phyloP scores from a whole-genome alignment of 176 grass and related monocot genomes.

The Themeda triandra region DNA sequence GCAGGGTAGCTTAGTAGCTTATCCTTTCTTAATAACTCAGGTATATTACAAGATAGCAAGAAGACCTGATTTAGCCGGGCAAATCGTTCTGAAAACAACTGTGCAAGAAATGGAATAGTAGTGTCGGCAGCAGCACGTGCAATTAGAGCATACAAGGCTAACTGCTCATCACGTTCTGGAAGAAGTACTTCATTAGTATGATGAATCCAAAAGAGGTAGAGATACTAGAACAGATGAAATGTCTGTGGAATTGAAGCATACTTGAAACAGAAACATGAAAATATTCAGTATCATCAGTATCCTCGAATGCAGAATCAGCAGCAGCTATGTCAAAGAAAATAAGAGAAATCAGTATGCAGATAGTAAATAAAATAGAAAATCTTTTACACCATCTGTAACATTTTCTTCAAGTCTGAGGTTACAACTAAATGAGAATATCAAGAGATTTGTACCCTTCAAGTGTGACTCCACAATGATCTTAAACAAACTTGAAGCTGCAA shows the following conservation, averaged over 20 bases:
- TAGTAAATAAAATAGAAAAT: slow-evolving; percentile 17
- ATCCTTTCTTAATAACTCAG: neutral
- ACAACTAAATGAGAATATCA: slow-evolving; percentile 26
- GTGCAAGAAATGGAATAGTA: slow-evolving; percentile 76
- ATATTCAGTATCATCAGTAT: slow-evolving; percentile 77
- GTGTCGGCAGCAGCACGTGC: slow-evolving; percentile 75
- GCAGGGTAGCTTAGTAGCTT: neutral
- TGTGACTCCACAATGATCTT: slow-evolving; percentile 84
- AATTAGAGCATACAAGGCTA: slow-evolving; percentile 91
- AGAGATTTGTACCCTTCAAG: slow-evolving; percentile 67
- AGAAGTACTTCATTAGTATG: slow-evolving; percentile 34
- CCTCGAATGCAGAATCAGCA: slow-evolving; percentile 94
- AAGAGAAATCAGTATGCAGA: slow-evolving; percentile 32
- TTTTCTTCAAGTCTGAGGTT: neutral
- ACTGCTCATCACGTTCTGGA: slow-evolving; percentile 89
- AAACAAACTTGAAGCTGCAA: slow-evolving; percentile 88
- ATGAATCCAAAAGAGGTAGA: neutral
- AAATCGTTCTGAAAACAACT: slow-evolving; percentile 77
- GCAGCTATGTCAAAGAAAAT: slow-evolving; percentile 71
- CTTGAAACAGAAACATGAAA: slow-evolving; percentile 99
- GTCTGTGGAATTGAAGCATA: slow-evolving; percentile 48
- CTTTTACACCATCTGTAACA: slow-evolving; percentile 8
- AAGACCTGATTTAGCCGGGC: slow-evolving; percentile 68
- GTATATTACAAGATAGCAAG: slow-evolving; percentile 16
- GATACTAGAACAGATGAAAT: slow-evolving; percentile 11